Percentiles rank a stretch among this genome's conserved stretches.
phyloP scores from a whole-genome alignment of 1,139 yeast genomes.

The Taphrina pruni region DNA sequence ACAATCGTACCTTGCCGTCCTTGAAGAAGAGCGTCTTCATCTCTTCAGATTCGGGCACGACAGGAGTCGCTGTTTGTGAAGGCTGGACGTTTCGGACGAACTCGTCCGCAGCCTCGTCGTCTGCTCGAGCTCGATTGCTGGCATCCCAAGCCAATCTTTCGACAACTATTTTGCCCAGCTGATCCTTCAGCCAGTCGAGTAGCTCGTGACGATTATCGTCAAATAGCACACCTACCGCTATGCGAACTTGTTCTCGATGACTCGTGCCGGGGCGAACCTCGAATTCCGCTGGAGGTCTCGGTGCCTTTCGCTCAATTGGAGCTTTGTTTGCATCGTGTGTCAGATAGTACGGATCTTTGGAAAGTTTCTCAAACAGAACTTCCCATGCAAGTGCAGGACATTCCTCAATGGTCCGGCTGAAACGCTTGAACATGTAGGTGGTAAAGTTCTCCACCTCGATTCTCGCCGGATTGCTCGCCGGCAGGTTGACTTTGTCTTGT shows the following conservation, averaged over 20 bases:
- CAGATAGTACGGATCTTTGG: slow-evolving; percentile 57
- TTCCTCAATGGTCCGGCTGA: slow-evolving; percentile 59
- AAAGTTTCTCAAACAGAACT: slow-evolving; percentile 68
- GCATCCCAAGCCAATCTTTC: slow-evolving; percentile 40
- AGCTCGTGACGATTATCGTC: slow-evolving; percentile 41
- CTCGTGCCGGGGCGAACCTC: slow-evolving; percentile 41
- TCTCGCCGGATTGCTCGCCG: slow-evolving; percentile 56
- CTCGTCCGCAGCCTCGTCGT: slow-evolving; percentile 5
- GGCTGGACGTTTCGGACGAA: not conserved
- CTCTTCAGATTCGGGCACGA: slow-evolving; percentile 34
- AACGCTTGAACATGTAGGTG: slow-evolving; percentile 67
- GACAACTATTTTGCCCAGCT: slow-evolving; percentile 18
- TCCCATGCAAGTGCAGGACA: slow-evolving; percentile 70
- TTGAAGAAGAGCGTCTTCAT: slow-evolving; percentile 36
- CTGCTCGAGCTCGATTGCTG: not conserved
- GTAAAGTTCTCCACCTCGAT: slow-evolving; percentile 70
- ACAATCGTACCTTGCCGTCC: slow-evolving; percentile 43
- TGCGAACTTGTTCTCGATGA: slow-evolving; percentile 36
- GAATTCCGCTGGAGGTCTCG: slow-evolving; percentile 42
- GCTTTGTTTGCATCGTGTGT: slow-evolving; percentile 63
- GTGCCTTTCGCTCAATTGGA: slow-evolving; percentile 16
- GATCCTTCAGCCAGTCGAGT: slow-evolving; percentile 41
- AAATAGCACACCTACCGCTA: slow-evolving; percentile 41
- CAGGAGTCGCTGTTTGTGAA: not conserved
- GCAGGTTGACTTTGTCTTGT: slow-evolving; percentile 51